Evolutionary conservation across 2,329 filamentous ascomycete species (phyloP).

Genomic region (Aspergillus sp.): DNA sequence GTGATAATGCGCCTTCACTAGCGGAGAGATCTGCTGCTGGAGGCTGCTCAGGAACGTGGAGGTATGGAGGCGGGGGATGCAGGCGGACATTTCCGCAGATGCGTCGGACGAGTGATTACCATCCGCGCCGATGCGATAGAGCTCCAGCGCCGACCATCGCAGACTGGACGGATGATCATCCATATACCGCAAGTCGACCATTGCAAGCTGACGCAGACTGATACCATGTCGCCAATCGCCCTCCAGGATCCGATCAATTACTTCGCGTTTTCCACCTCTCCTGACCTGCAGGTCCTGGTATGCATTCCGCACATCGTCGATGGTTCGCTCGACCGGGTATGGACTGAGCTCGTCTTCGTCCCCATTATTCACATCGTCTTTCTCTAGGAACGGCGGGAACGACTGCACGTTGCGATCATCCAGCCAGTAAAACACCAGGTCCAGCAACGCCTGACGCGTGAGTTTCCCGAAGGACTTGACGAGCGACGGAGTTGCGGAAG

Average conservation of each 20-base stretch:
- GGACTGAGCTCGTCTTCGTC: constrained; percentile 64
- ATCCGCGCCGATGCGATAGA: constrained; percentile 32
- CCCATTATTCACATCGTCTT: constrained; percentile 49
- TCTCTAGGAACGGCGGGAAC: constrained; percentile 60
- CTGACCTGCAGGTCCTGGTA: constrained; percentile 61
- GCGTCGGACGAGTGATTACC: constrained; percentile 20
- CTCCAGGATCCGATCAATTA: constrained; percentile 57
- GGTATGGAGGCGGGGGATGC: constrained; percentile 71
- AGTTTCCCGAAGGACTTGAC: constrained; percentile 67
- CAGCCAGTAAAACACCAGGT: constrained; percentile 75
- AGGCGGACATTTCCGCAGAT: constrained; percentile 34
- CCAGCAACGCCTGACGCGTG: constrained; percentile 69
- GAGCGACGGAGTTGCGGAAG: constrained; percentile 63
- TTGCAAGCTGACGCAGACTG: constrained; percentile 56
- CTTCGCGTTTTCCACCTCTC: constrained; percentile 53
- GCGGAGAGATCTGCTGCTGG: constrained; percentile 69
- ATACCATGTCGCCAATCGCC: constrained; percentile 59
- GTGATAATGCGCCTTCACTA: constrained; percentile 82
- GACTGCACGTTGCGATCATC: constrained; percentile 62
- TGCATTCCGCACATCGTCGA: constrained; percentile 65
- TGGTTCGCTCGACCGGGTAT: constrained; percentile 65
- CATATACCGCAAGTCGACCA: constrained; percentile 54
- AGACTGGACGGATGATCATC: constrained; percentile 53
- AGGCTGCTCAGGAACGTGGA: constrained; percentile 76
- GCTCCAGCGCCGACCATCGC: constrained; percentile 55